Percentiles rank a stretch among this genome's conserved stretches.
Conservation (phyloP, 2,329 filamentous ascomycete species). For the Chalaropsis ovoidea region DNA sequence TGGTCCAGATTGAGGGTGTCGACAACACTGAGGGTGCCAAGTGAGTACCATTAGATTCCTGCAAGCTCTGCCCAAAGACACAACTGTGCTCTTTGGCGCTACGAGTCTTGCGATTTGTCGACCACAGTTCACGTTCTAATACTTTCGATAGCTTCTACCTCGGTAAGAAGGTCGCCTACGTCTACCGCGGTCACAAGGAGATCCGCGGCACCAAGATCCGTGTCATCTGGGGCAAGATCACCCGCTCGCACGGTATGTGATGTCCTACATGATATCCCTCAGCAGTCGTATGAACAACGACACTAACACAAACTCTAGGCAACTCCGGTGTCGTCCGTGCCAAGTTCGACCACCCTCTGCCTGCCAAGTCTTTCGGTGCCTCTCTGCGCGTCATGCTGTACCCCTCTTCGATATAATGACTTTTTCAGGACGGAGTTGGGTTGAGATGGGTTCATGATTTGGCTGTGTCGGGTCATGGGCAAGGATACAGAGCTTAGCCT, state of each 20-base stretch:
- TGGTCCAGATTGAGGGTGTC: constrained; percentile 99
- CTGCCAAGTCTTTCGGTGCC: constrained; percentile 91
- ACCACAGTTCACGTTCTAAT: constrained; percentile 28
- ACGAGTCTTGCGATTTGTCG: neutral
- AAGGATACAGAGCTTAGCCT: constrained; percentile 46
- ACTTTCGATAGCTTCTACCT: constrained; percentile 65
- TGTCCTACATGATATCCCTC: neutral
- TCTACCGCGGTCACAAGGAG: constrained; percentile 93
- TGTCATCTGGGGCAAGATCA: constrained; percentile 98
- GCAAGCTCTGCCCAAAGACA: neutral
- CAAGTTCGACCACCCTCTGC: constrained; percentile 93
- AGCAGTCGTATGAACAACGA: neutral
- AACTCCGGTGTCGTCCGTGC: constrained; percentile 97
- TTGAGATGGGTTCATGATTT: constrained; percentile 53
- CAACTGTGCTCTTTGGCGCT: neutral
- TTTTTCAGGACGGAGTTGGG: constrained; percentile 48
- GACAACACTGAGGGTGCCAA: constrained; percentile 80
- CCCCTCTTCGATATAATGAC: constrained; percentile 85
- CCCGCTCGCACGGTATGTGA: constrained; percentile 76
- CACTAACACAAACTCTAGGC: constrained; percentile 42
- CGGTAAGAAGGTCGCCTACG: constrained; percentile 97
- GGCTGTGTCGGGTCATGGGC: constrained; percentile 48
- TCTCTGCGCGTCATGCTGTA: constrained; percentile 96
- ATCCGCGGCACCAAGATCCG: constrained; percentile 96
- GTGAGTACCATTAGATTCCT: constrained; percentile 43